These are phyloP conservation scores for Chlamydomonas sp. DNA, from an alignment of 139 green algal genomes.

Conservation along the genomic window DNA sequence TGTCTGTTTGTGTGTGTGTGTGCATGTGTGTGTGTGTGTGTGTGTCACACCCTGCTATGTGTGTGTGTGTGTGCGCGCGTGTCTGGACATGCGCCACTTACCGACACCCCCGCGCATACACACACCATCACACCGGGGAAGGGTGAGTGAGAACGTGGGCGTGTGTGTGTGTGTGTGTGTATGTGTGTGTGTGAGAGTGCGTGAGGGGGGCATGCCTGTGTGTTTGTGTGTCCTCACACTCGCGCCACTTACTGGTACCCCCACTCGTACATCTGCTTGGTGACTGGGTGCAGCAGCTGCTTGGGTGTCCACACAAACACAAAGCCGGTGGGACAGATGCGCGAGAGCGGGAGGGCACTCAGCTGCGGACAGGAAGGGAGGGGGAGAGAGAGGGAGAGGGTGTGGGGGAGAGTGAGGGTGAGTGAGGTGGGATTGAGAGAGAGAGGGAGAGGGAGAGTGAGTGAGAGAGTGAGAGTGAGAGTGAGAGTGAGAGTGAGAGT, in stretches of 20 bases:
- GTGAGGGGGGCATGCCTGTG: neutral
- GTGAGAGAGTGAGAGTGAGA: too few species aligned
- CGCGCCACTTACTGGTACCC: constrained; percentile 13
- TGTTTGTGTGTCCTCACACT: constrained; percentile 1
- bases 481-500: too few species aligned
- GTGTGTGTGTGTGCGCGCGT: neutral
- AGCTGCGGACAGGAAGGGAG: constrained; percentile 25
- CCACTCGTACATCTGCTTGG: constrained; percentile 33
- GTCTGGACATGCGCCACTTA: constrained; percentile 21
- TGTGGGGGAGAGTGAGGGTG: neutral
- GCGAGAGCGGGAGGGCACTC: constrained; percentile 45
- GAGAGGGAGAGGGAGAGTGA: too few species aligned
- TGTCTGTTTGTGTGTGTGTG: too few species aligned
- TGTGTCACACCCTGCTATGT: too few species aligned
- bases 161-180: neutral
- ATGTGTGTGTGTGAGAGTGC: neutral
- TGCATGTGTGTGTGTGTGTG: neutral
- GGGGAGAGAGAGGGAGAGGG: constrained; percentile 4
- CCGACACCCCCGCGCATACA: too few species aligned
- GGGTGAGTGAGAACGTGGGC: neutral
- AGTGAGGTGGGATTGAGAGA: too few species aligned
- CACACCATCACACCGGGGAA: neutral
- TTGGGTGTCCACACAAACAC: constrained; percentile 83
- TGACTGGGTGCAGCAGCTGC: constrained; percentile 39
- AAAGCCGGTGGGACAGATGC: constrained; percentile 73